A percentile compares a stretch with the other conserved stretches of the same genome.
phyloP scores from a whole-genome alignment of 352 stramenopile genomes.

The Globisporangium lucens region DNA sequence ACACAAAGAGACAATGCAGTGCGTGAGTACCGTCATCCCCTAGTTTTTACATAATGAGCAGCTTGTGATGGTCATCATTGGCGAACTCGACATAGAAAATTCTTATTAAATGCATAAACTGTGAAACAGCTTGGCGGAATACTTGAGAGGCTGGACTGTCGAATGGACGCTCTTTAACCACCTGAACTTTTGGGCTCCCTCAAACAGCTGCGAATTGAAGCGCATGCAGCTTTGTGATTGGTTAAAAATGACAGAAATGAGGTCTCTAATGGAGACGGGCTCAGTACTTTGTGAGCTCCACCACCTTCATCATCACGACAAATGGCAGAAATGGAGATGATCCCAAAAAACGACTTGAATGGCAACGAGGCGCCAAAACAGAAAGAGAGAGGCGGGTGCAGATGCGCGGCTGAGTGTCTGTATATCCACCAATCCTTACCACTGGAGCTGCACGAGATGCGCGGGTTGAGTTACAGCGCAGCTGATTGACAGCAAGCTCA shows the following conservation, averaged over 20 bases:
- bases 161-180: conserved; percentile 8
- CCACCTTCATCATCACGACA: background rate
- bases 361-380: background rate
- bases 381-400: background rate
- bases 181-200: conserved; percentile 10
- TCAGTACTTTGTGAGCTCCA: background rate
- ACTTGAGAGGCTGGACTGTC: background rate
- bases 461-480: background rate
- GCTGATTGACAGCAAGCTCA: no score
- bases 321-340: background rate
- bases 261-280: background rate
- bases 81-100: no score
- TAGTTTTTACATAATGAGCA: background rate
- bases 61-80: background rate
- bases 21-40: background rate
- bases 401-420: background rate
- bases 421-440: background rate
- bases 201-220: conserved; percentile 1
- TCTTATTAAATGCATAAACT: background rate
- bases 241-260: background rate
- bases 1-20: background rate
- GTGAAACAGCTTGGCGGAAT: background rate
- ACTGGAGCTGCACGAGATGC: background rate
- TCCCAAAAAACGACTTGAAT: background rate
- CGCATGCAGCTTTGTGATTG: background rate